Base-by-base conservation (phyloP, 371 early-diverging fungal species). In the Parasitella parasitica region DNA sequence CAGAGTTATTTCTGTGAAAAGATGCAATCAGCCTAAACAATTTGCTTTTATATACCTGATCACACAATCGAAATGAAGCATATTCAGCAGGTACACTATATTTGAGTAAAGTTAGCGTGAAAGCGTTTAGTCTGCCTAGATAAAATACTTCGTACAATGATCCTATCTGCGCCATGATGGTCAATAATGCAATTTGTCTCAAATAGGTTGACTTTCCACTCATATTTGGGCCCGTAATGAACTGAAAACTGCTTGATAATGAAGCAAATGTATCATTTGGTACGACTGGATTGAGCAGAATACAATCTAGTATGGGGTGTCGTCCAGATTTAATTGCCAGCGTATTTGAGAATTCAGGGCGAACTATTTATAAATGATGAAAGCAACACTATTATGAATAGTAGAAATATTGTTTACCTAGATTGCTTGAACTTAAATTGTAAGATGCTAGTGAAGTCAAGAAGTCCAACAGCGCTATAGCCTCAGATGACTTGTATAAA, bases 161-260 rank as follows among this genome's bases (percentile, higher is more conserved):
- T 18, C 99, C 99, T 24, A 96, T 91, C 46, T 99, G 99, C 0
- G 97, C 96, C 89, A 99, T 88, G 48, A 99, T 85, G n/a, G 69
- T 80, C 37, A 97, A 63, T 12, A 97, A 77, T 0, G 94, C 94
- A 16, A 97, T 78, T 61, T 95, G 96, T n/a, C 91, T 86, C 30
- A 99, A 65, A 70, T 98, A 99, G 6, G 98, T 96, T 13, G 94
- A 89, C 70, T 97, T 97, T 13, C 98, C 98, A 54, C 91, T 91
- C 99, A 98, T 99, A 71, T 99, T 99, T 1, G 99, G 95, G 0
- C 99, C 99, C 0, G 95, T 97, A 8, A 99, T 89, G 12, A 98
- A 79, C 39, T 94, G 93, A 59, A 99, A 85, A 16, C 85, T 92
- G 16, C 81, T 78, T 0, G 82, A 82, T 2, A 76, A 66, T 18